Evolutionary conservation across 2,329 filamentous ascomycete species (phyloP).

Genomic region (Botrytis hyacinthi): DNA sequence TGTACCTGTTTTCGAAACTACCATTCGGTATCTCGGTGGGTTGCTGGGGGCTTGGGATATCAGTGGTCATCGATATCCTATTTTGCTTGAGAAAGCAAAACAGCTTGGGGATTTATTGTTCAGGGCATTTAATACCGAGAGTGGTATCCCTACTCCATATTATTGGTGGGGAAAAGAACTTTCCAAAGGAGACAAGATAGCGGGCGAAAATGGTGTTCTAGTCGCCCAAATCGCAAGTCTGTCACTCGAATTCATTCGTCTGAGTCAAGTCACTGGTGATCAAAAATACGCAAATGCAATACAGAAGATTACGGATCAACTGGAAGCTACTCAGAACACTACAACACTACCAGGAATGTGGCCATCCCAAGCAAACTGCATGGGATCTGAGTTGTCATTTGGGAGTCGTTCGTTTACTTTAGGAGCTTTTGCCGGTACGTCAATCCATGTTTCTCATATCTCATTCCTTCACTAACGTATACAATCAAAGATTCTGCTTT

Average conservation of each 20-base stretch:
- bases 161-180: constrained; percentile 13
- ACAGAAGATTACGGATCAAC: constrained; percentile 52
- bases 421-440: constrained; percentile 54
- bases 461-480: constrained; percentile 55
- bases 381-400: constrained; percentile 43
- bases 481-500: constrained; percentile 57
- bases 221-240: constrained; percentile 57
- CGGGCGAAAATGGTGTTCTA: constrained; percentile 43
- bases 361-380: constrained; percentile 52
- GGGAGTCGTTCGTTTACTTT: constrained; percentile 55
- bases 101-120: constrained; percentile 68
- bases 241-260: constrained; percentile 59
- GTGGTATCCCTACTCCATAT: constrained; percentile 69
- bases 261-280: constrained; percentile 59
- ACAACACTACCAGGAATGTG: constrained; percentile 60
- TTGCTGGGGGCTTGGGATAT: constrained; percentile 49
- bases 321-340: constrained; percentile 51
- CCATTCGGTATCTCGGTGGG: constrained; percentile 31
- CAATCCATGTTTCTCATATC: constrained; percentile 50
- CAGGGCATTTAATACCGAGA: constrained; percentile 70
- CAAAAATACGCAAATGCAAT: constrained; percentile 59
- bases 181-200: background rate
- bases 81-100: constrained; percentile 63
- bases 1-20: constrained; percentile 30
- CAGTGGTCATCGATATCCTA: constrained; percentile 54